A percentile compares a stretch with the other conserved stretches of the same genome.
phyloP scores from a whole-genome alignment of 2,329 filamentous ascomycete genomes.

The Colletotrichum sp. region DNA sequence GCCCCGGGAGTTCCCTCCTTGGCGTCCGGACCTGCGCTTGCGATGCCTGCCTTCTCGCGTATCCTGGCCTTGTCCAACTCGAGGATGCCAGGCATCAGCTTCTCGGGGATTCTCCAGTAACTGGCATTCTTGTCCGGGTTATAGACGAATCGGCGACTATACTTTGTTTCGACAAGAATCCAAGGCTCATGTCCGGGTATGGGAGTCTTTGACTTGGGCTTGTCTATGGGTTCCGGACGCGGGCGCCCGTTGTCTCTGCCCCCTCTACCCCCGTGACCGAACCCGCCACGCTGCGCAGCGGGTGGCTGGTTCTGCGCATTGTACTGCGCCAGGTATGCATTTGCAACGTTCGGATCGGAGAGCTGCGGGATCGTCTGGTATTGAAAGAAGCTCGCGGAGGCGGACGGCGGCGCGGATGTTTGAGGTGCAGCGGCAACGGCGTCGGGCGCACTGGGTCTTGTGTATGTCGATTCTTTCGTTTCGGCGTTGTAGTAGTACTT shows the following conservation, averaged over 20 bases:
- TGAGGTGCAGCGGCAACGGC: slow-evolving; percentile 9
- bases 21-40: slow-evolving; percentile 23
- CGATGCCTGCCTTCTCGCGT: slow-evolving; percentile 54
- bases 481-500: slow-evolving; percentile 85
- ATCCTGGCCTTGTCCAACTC: slow-evolving; percentile 76
- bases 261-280: slow-evolving; percentile 56
- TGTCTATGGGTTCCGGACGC: slow-evolving; percentile 74
- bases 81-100: slow-evolving; percentile 79
- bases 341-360: slow-evolving; percentile 61
- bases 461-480: slow-evolving; percentile 88
- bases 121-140: slow-evolving; percentile 86
- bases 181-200: slow-evolving; percentile 87
- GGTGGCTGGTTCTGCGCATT: slow-evolving; percentile 43
- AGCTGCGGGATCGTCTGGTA: slow-evolving; percentile 47
- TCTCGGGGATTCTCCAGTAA: slow-evolving; percentile 92
- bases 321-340: slow-evolving; percentile 65
- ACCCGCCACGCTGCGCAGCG: slow-evolving; percentile 41
- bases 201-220: slow-evolving; percentile 77
- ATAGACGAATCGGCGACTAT: slow-evolving; percentile 87
- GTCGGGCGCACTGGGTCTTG: slow-evolving; percentile 61
- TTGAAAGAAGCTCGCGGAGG: slow-evolving; percentile 45
- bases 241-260: slow-evolving; percentile 50
- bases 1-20: slow-evolving; percentile 2
- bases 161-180: slow-evolving; percentile 91
- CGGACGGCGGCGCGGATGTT: not conserved